A percentile compares a stretch with the other conserved stretches of the same genome.
These are phyloP conservation scores for Talaromyces albobiverticillius DNA, from an alignment of 2,329 filamentous ascomycete genomes.

Conservation along the genomic window DNA sequence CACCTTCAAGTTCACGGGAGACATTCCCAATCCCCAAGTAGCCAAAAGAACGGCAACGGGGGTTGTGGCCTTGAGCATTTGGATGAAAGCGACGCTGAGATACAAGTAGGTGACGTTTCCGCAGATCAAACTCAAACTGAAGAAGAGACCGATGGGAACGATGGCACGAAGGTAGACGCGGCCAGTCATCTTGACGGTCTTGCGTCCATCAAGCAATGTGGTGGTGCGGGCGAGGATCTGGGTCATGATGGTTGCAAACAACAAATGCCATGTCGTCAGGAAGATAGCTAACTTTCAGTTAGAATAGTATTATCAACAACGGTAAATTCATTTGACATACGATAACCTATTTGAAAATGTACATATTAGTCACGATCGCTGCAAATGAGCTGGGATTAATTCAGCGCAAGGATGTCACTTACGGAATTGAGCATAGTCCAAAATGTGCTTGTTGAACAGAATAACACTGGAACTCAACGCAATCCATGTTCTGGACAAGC, in stretches of 20 bases:
- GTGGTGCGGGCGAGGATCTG: slow-evolving; percentile 90
- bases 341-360: slow-evolving; percentile 38
- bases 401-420: slow-evolving; percentile 36
- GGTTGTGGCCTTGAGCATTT: slow-evolving; percentile 99
- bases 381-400: neutral
- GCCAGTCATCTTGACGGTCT: slow-evolving; percentile 96
- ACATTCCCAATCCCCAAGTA: slow-evolving; percentile 82
- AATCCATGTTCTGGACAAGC: slow-evolving; percentile 75
- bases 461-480: slow-evolving; percentile 89
- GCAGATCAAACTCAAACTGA: slow-evolving; percentile 93
- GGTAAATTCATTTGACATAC: slow-evolving; percentile 32
- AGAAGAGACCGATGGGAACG: slow-evolving; percentile 91
- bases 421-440: slow-evolving; percentile 82
- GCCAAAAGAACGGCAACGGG: slow-evolving; percentile 89
- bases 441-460: slow-evolving; percentile 98
- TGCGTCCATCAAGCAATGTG: slow-evolving; percentile 83
- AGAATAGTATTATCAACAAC: slow-evolving; percentile 12
- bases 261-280: slow-evolving; percentile 92
- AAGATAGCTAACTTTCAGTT: slow-evolving; percentile 48
- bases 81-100: slow-evolving; percentile 93
- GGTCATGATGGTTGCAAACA: slow-evolving; percentile 91
- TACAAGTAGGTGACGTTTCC: slow-evolving; percentile 95
- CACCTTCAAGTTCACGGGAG: slow-evolving; percentile 78
- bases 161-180: slow-evolving; percentile 90
- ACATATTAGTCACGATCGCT: slow-evolving; percentile 13